Conservation (phyloP, 495 filamentous ascomycete species). For the Penicillium roqueforti region DNA sequence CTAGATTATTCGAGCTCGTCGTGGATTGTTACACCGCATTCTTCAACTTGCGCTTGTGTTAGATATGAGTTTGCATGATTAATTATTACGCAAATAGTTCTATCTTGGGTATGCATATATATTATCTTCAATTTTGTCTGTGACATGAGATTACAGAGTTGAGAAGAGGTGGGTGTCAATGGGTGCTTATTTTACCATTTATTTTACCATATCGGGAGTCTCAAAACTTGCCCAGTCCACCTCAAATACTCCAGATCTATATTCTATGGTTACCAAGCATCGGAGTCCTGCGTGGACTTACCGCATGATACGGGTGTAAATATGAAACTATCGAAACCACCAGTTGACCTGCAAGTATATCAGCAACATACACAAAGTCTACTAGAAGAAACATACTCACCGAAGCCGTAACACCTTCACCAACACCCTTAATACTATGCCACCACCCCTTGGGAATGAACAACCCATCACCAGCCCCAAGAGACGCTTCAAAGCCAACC, state of each 20-base stretch:
- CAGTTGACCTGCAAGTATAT: slow-evolving; percentile 66
- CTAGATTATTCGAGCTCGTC: too few relatives aligned
- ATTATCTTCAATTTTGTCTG: background rate
- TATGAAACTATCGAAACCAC: slow-evolving; percentile 69
- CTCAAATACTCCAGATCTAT: background rate
- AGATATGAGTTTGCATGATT: background rate
- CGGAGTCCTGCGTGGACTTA: background rate
- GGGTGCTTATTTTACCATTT: too few relatives aligned
- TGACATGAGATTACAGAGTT: background rate
- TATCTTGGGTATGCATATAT: background rate
- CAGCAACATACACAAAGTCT: slow-evolving; percentile 20
- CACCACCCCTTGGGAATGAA: slow-evolving; percentile 95
- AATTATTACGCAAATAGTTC: background rate
- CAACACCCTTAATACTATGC: slow-evolving; percentile 83
- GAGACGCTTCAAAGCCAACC: slow-evolving; percentile 51
- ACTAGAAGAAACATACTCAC: slow-evolving; percentile 41
- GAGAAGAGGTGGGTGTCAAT: background rate
- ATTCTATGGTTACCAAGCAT: background rate
- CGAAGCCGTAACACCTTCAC: slow-evolving; percentile 59
- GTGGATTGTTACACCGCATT: background rate
- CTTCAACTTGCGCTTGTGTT: background rate
- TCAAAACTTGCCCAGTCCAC: background rate
- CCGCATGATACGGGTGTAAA: background rate
- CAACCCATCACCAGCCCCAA: slow-evolving; percentile 66
- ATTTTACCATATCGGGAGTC: too few relatives aligned